Base-by-base conservation (phyloP, 1,284 basidiomycete genomes). In the Ceratobasidium sp. region DNA sequence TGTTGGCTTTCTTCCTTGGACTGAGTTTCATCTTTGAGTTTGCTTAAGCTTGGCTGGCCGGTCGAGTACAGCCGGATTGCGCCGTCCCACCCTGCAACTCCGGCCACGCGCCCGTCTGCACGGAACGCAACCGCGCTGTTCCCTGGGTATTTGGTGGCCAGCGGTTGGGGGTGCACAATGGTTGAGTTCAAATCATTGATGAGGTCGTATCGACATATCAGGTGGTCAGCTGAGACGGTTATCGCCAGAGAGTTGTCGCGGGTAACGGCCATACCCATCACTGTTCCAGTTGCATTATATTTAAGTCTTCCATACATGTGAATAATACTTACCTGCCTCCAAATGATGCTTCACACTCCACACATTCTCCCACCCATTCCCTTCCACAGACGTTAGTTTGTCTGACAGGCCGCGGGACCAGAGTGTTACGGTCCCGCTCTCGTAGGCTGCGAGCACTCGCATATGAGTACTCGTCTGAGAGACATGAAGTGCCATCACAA, bases 81-180 rank as follows among this genome's bases (percentile, higher is more conserved):
- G 6, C 95, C 94, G 76, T 96, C 94, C 95, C 95, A 96, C 0
- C 94, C 92, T 2, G 91, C 94, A 0, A 94, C 83, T 0, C 92
- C 93, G 76, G 93, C 92, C 0, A 96, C 87, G 32, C 86, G 85
- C 0, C 89, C 92, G 77, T 92, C 89, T 46, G 88, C 84, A n/a
- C 88, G 88, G n/a, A 96, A 87, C 0, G 89, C 85, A 28, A 96
- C 81, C 3, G 88, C 86, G 0, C 86, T 85, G 77, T 95, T 94
- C 0, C 95, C 94, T 0, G 92, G 88, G 75, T 93, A 85, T 77
- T 91, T 94, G n/a, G 89, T 94, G 72, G 86, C 84, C 76, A 87
- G 82, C 0, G 52, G 23, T 77, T 77, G 71, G 77, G 78, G 8
- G 75, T 74, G 30, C 62, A 62, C 43, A 78, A 74, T 7, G 74